A percentile compares a stretch with the other conserved stretches of the same genome.
Evolutionary conservation across 495 filamentous ascomycete species (phyloP).

Genomic region (Barbatosphaeria neglecta): DNA sequence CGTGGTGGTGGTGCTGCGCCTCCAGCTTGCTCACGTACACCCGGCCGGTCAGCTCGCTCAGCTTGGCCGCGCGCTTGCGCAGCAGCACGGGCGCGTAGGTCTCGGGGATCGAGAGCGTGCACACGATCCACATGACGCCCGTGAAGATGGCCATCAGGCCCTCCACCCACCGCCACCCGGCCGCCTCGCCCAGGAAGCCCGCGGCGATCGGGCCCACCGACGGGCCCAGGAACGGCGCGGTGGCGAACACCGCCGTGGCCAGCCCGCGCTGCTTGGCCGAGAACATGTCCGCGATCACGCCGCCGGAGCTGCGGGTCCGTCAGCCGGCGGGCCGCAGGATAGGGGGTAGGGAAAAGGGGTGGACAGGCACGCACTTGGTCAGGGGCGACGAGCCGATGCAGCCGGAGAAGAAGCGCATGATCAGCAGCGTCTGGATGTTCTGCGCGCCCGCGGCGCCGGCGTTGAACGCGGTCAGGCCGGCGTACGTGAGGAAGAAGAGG

Average conservation of each 20-base stretch:
- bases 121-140: constrained; percentile 46
- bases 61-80: constrained; percentile 51
- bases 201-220: constrained; percentile 46
- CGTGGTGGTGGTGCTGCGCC: constrained; percentile 46
- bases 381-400: constrained; percentile 65
- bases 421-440: constrained; percentile 53
- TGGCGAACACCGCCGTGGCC: constrained; percentile 52
- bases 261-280: constrained; percentile 48
- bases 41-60: constrained; percentile 60
- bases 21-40: constrained; percentile 41
- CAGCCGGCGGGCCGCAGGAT: too few relatives aligned
- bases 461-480: constrained; percentile 56
- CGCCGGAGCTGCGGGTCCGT: constrained; percentile 33
- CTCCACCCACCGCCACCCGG: constrained; percentile 59
- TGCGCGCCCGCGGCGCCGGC: constrained; percentile 49
- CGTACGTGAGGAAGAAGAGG: constrained; percentile 54
- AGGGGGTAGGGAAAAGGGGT: too few relatives aligned
- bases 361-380: constrained; percentile 34
- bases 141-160: constrained; percentile 60
- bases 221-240: constrained; percentile 61
- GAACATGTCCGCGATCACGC: constrained; percentile 70
- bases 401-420: constrained; percentile 69
- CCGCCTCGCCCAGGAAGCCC: constrained; percentile 47
- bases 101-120: constrained; percentile 65
- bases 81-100: constrained; percentile 69